Evolutionary conservation across 257 asterid genomes (phyloP).

Genomic region (Rubia yunnanensis): DNA sequence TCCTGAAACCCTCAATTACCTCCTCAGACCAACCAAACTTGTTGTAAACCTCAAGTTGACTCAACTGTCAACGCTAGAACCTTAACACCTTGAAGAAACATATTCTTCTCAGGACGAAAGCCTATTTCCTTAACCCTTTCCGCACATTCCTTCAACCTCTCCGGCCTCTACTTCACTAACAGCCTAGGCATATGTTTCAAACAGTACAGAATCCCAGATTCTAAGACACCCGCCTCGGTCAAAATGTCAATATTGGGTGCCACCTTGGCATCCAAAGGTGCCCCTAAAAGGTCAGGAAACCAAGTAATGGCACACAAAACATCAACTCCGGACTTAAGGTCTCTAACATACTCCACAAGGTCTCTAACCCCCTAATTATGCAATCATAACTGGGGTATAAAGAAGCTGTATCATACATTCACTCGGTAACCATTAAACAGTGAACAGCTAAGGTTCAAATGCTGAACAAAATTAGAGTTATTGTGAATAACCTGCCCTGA

Average conservation of each 20-base stretch:
- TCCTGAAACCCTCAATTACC: constrained; percentile 6
- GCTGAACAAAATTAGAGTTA: no score
- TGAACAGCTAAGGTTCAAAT: no score
- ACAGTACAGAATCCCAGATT: not conserved
- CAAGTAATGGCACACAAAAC: no score
- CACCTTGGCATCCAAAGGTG: no score
- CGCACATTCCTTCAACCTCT: not conserved
- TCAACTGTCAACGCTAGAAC: not conserved
- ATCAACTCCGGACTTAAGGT: no score
- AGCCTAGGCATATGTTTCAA: not conserved
- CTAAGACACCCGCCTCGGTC: constrained; percentile 5
- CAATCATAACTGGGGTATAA: no score
- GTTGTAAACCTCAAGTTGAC: not conserved
- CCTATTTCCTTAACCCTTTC: constrained; percentile 2
- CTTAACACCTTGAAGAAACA: not conserved
- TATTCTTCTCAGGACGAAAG: not conserved
- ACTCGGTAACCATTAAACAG: no score
- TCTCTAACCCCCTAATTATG: no score
- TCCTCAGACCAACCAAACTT: constrained; percentile 11
- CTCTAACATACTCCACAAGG: no score
- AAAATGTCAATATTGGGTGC: not conserved
- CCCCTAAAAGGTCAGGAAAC: no score
- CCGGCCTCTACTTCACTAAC: not conserved
- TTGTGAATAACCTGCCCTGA: not conserved
- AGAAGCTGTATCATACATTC: no score